Evolutionary conservation across 257 asterid species (phyloP).

Genomic region (Linaria vulgaris): DNA sequence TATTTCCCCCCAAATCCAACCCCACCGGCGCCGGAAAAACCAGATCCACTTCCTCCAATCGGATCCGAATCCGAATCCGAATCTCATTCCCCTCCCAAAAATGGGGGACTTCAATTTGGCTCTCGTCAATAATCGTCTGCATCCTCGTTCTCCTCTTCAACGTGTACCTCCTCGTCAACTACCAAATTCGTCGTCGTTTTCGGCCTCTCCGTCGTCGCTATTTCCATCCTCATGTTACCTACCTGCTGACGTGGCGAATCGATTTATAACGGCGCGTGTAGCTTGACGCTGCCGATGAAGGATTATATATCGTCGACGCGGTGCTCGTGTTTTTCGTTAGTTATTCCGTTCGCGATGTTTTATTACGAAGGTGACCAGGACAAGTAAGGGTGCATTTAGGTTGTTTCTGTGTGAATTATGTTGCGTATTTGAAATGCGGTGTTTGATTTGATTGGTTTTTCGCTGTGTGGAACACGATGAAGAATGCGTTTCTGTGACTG

Average conservation of each 20-base stretch:
- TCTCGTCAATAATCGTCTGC: no score
- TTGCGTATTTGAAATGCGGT: not conserved
- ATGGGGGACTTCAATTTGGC: no score
- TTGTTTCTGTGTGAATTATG: not conserved
- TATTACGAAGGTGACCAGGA: conserved; percentile 98
- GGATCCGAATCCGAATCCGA: no score
- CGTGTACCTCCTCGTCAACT: conserved; percentile 92
- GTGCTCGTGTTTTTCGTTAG: conserved; percentile 85
- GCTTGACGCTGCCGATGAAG: conserved; percentile 94
- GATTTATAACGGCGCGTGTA: conserved; percentile 95
- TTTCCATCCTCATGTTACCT: conserved; percentile 94
- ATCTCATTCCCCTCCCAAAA: no score
- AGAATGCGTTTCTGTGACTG: conserved; percentile 76
- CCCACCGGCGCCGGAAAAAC: no score
- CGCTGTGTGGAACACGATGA: no score
- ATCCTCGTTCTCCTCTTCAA: no score
- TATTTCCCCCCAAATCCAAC: no score
- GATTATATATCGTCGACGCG: conserved; percentile 76
- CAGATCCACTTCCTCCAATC: no score
- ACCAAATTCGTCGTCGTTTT: conserved; percentile 89
- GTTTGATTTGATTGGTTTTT: conserved; percentile 14
- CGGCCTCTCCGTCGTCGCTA: conserved; percentile 92
- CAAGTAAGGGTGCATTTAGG: conserved; percentile 42
- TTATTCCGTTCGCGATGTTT: conserved; percentile 95
- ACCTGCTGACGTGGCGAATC: conserved; percentile 95